These are phyloP conservation scores for Alisma plantagoaquatica DNA, from an alignment of 106 monocot genomes.

Conservation along the genomic window DNA sequence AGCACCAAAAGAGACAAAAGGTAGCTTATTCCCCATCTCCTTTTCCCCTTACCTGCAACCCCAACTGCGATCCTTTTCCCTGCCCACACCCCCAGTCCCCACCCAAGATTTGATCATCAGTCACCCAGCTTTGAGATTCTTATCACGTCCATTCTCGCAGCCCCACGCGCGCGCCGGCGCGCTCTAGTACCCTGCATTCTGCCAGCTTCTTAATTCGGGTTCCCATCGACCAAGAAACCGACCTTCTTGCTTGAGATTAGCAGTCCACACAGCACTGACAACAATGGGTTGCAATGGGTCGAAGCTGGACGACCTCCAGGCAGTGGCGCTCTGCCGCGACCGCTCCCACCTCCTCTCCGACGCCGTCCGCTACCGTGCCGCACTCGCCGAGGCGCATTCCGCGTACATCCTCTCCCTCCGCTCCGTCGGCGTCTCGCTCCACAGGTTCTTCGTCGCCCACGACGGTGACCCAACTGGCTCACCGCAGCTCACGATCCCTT, in stretches of 20 bases:
- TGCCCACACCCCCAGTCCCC: no score
- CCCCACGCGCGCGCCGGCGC: background rate
- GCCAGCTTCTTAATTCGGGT: background rate
- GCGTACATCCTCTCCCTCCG: conserved; percentile 56
- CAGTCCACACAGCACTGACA: background rate
- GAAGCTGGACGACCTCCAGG: conserved; percentile 67
- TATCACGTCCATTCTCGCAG: no score
- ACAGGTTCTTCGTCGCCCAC: conserved; percentile 31
- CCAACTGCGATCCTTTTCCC: no score
- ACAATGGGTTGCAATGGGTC: conserved; percentile 75
- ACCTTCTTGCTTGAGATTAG: background rate
- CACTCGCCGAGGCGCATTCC: conserved; percentile 63
- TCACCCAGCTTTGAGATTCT: no score
- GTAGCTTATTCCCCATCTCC: no score
- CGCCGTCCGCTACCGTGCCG: conserved; percentile 62
- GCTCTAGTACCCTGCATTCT: background rate
- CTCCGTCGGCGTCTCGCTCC: conserved; percentile 41
- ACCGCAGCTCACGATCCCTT: conserved; percentile 18
- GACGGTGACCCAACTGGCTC: conserved; percentile 4
- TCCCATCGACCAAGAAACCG: no score
- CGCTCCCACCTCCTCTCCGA: conserved; percentile 47
- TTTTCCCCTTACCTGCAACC: no score
- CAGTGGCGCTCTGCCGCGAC: conserved; percentile 56
- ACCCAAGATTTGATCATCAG: no score
- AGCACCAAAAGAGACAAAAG: no score